Percentiles rank a stretch among this genome's conserved stretches.
phyloP scores from a whole-genome alignment of 495 filamentous ascomycete species.

The Halenospora varia region DNA sequence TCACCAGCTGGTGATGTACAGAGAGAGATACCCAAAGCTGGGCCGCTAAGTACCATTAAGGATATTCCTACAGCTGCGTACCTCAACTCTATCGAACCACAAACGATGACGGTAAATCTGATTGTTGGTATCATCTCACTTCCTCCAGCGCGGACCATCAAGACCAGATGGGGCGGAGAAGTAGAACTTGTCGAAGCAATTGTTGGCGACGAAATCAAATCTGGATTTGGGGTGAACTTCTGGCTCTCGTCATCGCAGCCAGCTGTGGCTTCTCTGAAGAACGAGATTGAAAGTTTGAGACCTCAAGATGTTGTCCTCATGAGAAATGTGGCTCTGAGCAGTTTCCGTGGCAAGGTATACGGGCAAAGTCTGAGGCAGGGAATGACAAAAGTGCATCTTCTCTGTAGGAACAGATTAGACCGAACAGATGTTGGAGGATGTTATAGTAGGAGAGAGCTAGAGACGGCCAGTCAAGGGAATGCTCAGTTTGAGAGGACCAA shows the following conservation, averaged over 20 bases:
- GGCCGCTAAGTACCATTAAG: conserved; percentile 57
- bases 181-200: conserved; percentile 70
- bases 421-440: conserved; percentile 35
- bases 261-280: conserved; percentile 34
- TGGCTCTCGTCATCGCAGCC: conserved; percentile 56
- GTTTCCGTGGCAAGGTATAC: conserved; percentile 70
- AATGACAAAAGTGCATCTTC: conserved; percentile 66
- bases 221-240: conserved; percentile 78
- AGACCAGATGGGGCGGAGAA: conserved; percentile 47
- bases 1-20: not conserved
- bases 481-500: conserved; percentile 57
- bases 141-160: conserved; percentile 54
- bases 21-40: conserved; percentile 12
- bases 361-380: conserved; percentile 69
- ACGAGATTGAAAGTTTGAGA: conserved; percentile 47
- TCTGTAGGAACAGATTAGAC: conserved; percentile 49
- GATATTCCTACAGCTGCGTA: conserved; percentile 67
- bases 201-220: conserved; percentile 81
- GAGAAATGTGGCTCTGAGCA: conserved; percentile 69
- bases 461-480: conserved; percentile 31
- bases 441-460: conserved; percentile 39
- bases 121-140: conserved; percentile 75
- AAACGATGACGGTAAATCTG: conserved; percentile 75
- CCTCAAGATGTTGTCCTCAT: conserved; percentile 71
- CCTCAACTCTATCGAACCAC: conserved; percentile 64